These are phyloP conservation scores for Salvia miltiorrhiza DNA, from an alignment of 257 asterid species.

Conservation along the genomic window DNA sequence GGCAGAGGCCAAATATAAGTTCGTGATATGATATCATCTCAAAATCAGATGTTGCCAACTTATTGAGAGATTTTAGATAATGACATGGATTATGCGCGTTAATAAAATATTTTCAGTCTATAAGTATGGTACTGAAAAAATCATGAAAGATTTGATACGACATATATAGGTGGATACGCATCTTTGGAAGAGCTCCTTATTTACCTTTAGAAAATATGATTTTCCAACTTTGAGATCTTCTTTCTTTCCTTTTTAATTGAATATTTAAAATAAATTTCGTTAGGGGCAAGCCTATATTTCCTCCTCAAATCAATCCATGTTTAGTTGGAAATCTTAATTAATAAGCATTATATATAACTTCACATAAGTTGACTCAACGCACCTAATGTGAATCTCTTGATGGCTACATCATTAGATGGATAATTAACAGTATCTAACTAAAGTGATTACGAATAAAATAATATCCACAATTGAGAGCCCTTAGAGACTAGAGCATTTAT, in stretches of 20 bases:
- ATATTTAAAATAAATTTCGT: background rate
- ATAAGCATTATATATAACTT: background rate
- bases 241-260: background rate
- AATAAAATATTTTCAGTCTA: slow-evolving; percentile 1
- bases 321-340: background rate
- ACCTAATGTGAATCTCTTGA: background rate
- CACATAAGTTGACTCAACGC: background rate
- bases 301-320: background rate
- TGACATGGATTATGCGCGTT: slow-evolving; percentile 4
- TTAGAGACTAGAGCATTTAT: no score
- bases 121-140: background rate
- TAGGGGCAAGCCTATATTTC: background rate
- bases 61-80: background rate
- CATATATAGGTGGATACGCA: slow-evolving; percentile 12
- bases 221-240: background rate
- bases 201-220: background rate
- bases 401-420: no score
- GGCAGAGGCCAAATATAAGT: background rate
- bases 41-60: background rate
- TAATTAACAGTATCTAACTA: no score
- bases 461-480: no score
- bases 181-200: slow-evolving; percentile 9
- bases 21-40: background rate
- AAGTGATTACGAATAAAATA: no score
- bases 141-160: slow-evolving; percentile 24